Base-by-base conservation (phyloP, 2,329 filamentous ascomycete genomes). In the Drechslerella stenobrocha region DNA sequence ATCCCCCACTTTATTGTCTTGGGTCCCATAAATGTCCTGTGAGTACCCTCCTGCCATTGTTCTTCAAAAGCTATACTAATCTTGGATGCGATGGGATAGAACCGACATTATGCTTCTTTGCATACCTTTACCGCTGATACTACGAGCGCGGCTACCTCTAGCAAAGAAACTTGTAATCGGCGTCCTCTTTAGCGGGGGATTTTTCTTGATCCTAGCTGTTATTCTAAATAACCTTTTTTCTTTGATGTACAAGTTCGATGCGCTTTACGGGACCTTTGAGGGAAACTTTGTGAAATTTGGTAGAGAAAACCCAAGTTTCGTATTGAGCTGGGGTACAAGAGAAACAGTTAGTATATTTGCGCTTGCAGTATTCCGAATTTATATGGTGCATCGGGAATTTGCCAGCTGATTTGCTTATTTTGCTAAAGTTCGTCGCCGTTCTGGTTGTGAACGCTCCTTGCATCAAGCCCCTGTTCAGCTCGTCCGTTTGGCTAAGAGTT, bases 211-310 rank as follows among this genome's bases (percentile, higher is more conserved):
- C 13, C 61, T 69, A 7, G 64, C 64, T 1, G 56, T 63, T 13
- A 69, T 63, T 5, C 52, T 69, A 20, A 69, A 69, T 32, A 69
- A 69, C 18, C 37, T 63, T 20, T 69, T 69, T 37, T 69, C 64
- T 3, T 48, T 69, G 23, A 57, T 69, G 52, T 69, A 53, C 15
- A 69, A 69, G 37, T 63, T 55, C 28, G 64, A 69, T 20, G 57
- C 26, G 7, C 57, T 69, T 20, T 69, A 69, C 23, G 32, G 40
- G 8, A 63, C 52, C 4, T 63, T 69, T 13, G 24, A 69, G 5
- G 57, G 58, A 3, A 47, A 58, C 22, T 69, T 61, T 11, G 34
- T 69, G 15, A 52, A 37, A 26, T 61, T 63, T 32, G 52, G 57
- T 18, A 61, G 57, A 1, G 63, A 63, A 5, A 69, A 69, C 15